Percentiles rank a stretch among this genome's conserved stretches.
These are phyloP conservation scores for Posidonia australis DNA, from an alignment of 106 monocot genomes.

Conservation along the genomic window DNA sequence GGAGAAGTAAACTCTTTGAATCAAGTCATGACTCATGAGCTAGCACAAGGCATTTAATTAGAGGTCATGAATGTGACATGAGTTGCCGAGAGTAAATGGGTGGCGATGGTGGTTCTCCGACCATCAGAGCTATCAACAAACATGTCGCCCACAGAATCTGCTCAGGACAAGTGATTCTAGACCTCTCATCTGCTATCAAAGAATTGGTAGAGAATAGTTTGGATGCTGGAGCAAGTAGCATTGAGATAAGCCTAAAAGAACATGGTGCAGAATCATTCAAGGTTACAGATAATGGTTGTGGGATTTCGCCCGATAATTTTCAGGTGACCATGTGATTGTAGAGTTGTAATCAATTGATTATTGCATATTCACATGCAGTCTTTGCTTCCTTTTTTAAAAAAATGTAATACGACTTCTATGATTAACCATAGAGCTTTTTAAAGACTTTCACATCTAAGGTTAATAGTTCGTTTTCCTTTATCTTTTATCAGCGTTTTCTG, in stretches of 20 bases:
- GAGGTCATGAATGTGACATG: background rate
- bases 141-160: slow-evolving; percentile 72
- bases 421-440: background rate
- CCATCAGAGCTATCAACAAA: slow-evolving; percentile 69
- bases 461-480: too few species aligned
- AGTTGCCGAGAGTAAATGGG: slow-evolving; percentile 22
- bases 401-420: background rate
- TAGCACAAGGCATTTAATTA: background rate
- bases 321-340: slow-evolving; percentile 29
- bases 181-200: slow-evolving; percentile 89
- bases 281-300: slow-evolving; percentile 88
- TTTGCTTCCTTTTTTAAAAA: background rate
- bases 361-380: background rate
- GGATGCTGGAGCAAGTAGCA: slow-evolving; percentile 75
- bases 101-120: slow-evolving; percentile 23
- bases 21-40: too few species aligned
- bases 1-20: too few species aligned
- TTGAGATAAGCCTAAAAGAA: slow-evolving; percentile 78
- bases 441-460: background rate
- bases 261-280: slow-evolving; percentile 77
- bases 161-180: slow-evolving; percentile 97
- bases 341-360: background rate
- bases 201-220: slow-evolving; percentile 95
- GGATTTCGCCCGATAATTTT: slow-evolving; percentile 81
- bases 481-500: too few species aligned